Conservation (phyloP, 805 yeast species). For the Cyberlindnera samutprakarnensis region DNA sequence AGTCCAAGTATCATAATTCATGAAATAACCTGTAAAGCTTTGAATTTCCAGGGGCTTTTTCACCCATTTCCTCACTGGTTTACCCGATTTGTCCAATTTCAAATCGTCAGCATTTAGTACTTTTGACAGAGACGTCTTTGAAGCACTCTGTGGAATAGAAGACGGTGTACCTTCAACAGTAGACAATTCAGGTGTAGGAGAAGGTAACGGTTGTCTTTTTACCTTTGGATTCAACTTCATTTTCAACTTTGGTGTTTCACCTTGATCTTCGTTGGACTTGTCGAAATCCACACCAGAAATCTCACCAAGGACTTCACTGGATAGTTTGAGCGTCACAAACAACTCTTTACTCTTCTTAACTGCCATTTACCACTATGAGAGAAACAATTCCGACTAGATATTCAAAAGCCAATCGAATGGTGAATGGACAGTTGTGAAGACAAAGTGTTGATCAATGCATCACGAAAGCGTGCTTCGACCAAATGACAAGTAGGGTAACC, state of each 20-base stretch:
- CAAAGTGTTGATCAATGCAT: too few relatives aligned
- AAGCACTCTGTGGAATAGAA: constrained; percentile 1
- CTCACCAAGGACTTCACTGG: constrained; percentile 8
- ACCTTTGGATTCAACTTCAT: too few relatives aligned
- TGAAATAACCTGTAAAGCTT: constrained; percentile 38
- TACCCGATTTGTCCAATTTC: constrained; percentile 34
- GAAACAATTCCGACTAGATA: too few relatives aligned
- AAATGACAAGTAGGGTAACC: too few relatives aligned
- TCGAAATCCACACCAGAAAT: too few relatives aligned
- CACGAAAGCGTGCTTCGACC: too few relatives aligned
- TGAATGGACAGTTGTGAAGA: too few relatives aligned
- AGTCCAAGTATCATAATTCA: constrained; percentile 30
- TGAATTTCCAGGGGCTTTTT: constrained; percentile 31
- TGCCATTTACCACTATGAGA: too few relatives aligned
- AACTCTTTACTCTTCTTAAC: constrained; percentile 4
- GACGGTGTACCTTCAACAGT: constrained; percentile 11
- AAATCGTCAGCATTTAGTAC: constrained; percentile 12
- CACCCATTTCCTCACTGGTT: constrained; percentile 37
- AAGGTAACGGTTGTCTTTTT: too few relatives aligned
- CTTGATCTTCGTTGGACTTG: too few relatives aligned
- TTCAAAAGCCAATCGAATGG: too few relatives aligned
- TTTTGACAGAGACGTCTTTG: constrained; percentile 6
- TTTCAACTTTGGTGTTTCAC: too few relatives aligned
- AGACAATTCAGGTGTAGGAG: constrained; percentile 10
- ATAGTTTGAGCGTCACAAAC: constrained; percentile 14